phyloP scores from a whole-genome alignment of 441 rosid genomes.

The Corymbia citriodora region DNA sequence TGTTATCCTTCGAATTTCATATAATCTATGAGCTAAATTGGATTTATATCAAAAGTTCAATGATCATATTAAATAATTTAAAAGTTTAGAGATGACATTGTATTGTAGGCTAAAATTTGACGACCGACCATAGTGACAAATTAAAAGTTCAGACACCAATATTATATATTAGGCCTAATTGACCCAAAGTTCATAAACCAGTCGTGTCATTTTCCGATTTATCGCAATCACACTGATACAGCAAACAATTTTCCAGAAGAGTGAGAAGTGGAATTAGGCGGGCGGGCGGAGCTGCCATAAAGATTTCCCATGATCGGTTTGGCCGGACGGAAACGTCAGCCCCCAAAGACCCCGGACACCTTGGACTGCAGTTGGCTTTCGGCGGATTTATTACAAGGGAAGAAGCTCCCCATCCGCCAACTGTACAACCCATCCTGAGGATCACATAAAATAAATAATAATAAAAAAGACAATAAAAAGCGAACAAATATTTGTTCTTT shows the following conservation, averaged over 20 bases:
- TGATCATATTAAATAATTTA: no score
- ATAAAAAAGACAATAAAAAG: neutral
- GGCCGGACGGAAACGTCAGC: neutral
- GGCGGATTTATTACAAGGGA: neutral
- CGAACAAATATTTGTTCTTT: neutral
- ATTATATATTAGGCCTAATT: neutral
- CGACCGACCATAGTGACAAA: no score
- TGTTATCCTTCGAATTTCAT: neutral
- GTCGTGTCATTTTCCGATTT: neutral
- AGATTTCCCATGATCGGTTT: neutral
- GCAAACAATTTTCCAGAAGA: neutral
- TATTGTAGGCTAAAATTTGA: rapidly evolving
- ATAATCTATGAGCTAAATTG: rapidly evolving
- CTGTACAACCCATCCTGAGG: neutral
- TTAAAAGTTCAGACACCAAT: neutral
- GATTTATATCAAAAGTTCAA: no score
- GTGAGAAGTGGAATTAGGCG: neutral
- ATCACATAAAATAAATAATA: neutral
- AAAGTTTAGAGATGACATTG: no score
- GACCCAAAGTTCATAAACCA: neutral
- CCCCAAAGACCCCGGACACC: neutral
- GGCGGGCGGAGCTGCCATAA: neutral
- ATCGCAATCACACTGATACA: no score
- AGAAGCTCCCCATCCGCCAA: neutral
- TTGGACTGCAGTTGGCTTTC: neutral